A percentile compares a stretch with the other conserved stretches of the same genome.
Evolutionary conservation across 139 green algal species (phyloP).

Genomic region (Penium margaritaceum): DNA sequence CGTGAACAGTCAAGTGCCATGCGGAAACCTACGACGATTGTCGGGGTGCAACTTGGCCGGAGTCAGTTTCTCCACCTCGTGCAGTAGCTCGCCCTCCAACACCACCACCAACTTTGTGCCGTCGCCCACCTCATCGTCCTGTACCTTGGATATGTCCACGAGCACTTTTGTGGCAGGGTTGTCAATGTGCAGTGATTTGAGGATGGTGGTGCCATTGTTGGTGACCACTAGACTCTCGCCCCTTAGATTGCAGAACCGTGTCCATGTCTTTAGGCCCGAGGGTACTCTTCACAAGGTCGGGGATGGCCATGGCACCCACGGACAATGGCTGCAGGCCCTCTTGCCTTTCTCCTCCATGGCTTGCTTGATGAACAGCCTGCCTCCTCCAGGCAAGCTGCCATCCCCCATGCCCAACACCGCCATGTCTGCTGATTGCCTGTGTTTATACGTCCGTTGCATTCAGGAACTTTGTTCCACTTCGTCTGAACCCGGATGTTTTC

Average conservation of each 20-base stretch:
- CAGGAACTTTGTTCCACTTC: too few relatives aligned
- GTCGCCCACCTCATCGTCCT: slow-evolving; percentile 97
- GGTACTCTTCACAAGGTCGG: slow-evolving; percentile 94
- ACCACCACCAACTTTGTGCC: slow-evolving; percentile 96
- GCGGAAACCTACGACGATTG: slow-evolving; percentile 85
- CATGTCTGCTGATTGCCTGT: too few relatives aligned
- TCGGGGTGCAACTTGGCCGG: slow-evolving; percentile 89
- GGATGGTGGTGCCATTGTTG: slow-evolving; percentile 96
- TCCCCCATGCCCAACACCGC: too few relatives aligned
- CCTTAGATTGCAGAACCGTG: slow-evolving; percentile 94
- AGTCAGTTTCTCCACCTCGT: slow-evolving; percentile 89
- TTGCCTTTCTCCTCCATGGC: too few relatives aligned
- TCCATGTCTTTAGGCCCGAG: slow-evolving; percentile 91
- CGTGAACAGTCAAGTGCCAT: too few relatives aligned
- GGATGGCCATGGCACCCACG: slow-evolving; percentile 91
- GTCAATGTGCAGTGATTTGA: slow-evolving; percentile 91
- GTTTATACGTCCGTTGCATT: too few relatives aligned
- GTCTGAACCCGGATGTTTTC: too few relatives aligned
- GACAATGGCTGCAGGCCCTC: slow-evolving; percentile 72
- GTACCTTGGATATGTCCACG: slow-evolving; percentile 84
- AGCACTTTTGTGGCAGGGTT: slow-evolving; percentile 87
- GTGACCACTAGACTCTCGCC: slow-evolving; percentile 84
- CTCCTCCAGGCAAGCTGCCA: too few relatives aligned
- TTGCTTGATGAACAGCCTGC: too few relatives aligned
- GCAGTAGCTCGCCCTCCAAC: slow-evolving; percentile 88